Evolutionary conservation across 2,329 filamentous ascomycete genomes (phyloP).

Genomic region (Botrytis porri): DNA sequence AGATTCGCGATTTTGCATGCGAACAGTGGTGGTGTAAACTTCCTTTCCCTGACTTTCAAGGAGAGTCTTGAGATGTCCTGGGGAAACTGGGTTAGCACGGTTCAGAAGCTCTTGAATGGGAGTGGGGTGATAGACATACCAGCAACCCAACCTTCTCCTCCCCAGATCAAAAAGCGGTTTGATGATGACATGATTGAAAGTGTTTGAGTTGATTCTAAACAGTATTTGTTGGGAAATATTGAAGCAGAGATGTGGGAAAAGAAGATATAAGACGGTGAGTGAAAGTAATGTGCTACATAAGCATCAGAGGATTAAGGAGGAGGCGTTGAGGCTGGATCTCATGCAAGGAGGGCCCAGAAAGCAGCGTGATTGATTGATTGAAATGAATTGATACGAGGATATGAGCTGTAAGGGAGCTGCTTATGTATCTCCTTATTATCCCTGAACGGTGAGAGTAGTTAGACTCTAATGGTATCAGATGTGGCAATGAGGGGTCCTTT

Average conservation of each 20-base stretch:
- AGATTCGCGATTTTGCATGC: constrained; percentile 61
- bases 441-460: background rate
- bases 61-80: constrained; percentile 55
- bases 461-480: background rate
- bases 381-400: constrained; percentile 9
- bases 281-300: constrained; percentile 1
- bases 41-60: constrained; percentile 58
- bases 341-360: constrained; percentile 13
- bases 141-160: constrained; percentile 56
- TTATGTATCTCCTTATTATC: constrained; percentile 7
- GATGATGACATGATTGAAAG: constrained; percentile 20
- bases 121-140: constrained; percentile 12
- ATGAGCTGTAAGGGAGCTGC: constrained; percentile 3
- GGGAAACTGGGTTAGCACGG: constrained; percentile 12
- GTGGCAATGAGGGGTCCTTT: constrained; percentile 3
- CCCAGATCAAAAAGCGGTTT: constrained; percentile 57
- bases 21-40: constrained; percentile 57
- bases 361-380: background rate
- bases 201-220: background rate
- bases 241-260: background rate
- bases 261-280: constrained; percentile 15
- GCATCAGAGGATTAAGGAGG: constrained; percentile 9
- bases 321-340: constrained; percentile 11
- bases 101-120: background rate
- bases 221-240: background rate